Evolutionary conservation across 1,284 basidiomycete species (phyloP).

Genomic region (Ustilago trichophora): DNA sequence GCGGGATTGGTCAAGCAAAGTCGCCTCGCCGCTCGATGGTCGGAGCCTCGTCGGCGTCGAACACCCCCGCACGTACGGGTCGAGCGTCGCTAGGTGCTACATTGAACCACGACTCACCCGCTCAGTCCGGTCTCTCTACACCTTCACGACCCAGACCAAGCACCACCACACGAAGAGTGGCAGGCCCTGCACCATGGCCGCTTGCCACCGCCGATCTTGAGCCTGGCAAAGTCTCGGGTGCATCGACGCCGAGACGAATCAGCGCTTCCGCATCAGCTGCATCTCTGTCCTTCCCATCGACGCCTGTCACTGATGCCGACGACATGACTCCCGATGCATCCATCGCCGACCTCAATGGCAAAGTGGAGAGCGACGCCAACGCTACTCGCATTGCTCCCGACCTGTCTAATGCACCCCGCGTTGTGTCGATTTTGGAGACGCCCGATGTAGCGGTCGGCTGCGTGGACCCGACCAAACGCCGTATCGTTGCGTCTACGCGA

Average conservation of each 20-base stretch:
- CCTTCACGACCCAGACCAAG: conserved; percentile 34
- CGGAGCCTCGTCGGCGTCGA: conserved; percentile 2
- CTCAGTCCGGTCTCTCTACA: conserved; percentile 13
- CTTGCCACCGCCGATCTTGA: conserved; percentile 14
- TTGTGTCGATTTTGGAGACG: conserved; percentile 49
- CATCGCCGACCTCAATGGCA: not conserved
- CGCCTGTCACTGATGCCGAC: conserved; percentile 9
- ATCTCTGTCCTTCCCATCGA: conserved; percentile 28
- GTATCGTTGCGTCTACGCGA: conserved; percentile 83
- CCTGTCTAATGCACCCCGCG: conserved; percentile 39
- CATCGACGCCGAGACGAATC: conserved; percentile 11
- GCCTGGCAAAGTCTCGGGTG: not conserved
- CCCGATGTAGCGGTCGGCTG: conserved; percentile 57
- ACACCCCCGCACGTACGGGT: conserved; percentile 15
- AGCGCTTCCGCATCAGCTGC: conserved; percentile 20
- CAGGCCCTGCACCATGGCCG: conserved; percentile 40
- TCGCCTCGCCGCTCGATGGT: conserved; percentile 23
- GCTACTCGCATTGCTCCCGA: conserved; percentile 55
- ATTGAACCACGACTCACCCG: conserved; percentile 5
- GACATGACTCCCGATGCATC: conserved; percentile 3
- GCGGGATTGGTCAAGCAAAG: conserved; percentile 13
- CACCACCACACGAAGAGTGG: conserved; percentile 8
- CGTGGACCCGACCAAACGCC: conserved; percentile 68
- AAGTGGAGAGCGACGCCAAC: not conserved
- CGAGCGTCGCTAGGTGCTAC: conserved; percentile 21